phyloP scores from a whole-genome alignment of 2,329 filamentous ascomycete genomes.

The Colletotrichum echinochloae region DNA sequence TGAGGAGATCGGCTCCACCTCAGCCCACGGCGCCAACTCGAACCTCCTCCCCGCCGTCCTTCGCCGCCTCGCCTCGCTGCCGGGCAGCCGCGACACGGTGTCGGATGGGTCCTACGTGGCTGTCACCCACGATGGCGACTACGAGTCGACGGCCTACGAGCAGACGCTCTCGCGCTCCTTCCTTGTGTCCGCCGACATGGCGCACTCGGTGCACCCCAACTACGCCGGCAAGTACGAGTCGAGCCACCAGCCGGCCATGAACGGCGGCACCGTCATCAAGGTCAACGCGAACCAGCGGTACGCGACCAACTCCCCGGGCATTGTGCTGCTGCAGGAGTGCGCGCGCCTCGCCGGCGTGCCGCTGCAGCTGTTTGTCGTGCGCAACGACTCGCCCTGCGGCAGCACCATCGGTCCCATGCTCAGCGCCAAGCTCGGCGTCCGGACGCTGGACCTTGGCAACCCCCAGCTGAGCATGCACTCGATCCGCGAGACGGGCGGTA shows the following conservation, averaged over 20 bases:
- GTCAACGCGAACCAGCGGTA: slow-evolving; percentile 98
- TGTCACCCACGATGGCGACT: slow-evolving; percentile 69
- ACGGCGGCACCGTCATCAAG: slow-evolving; percentile 96
- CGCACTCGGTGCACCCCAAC: slow-evolving; percentile 95
- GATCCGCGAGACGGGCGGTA: slow-evolving; percentile 92
- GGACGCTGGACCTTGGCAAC: slow-evolving; percentile 93
- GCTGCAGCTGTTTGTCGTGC: slow-evolving; percentile 93
- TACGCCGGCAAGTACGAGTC: slow-evolving; percentile 92
- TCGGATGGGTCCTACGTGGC: slow-evolving; percentile 74
- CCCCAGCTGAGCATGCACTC: slow-evolving; percentile 97
- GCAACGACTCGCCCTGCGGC: slow-evolving; percentile 94
- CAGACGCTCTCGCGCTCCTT: slow-evolving; percentile 93
- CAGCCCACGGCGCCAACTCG: slow-evolving; percentile 92
- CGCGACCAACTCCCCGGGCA: slow-evolving; percentile 94
- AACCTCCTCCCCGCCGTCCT: slow-evolving; percentile 91
- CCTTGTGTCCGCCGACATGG: slow-evolving; percentile 97
- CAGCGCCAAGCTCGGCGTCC: slow-evolving; percentile 83
- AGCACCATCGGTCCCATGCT: slow-evolving; percentile 99
- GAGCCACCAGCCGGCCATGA: slow-evolving; percentile 93
- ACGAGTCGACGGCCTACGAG: slow-evolving; percentile 84
- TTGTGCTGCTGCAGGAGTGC: slow-evolving; percentile 90
- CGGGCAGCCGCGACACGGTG: slow-evolving; percentile 64
- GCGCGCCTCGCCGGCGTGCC: slow-evolving; percentile 82
- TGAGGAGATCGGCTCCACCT: slow-evolving; percentile 94
- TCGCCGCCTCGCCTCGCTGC: slow-evolving; percentile 85